Evolutionary conservation across 1,139 yeast genomes (phyloP), one percentile per base, ranked within the genome.

Genomic region (Oligophagozyma castellii): DNA sequence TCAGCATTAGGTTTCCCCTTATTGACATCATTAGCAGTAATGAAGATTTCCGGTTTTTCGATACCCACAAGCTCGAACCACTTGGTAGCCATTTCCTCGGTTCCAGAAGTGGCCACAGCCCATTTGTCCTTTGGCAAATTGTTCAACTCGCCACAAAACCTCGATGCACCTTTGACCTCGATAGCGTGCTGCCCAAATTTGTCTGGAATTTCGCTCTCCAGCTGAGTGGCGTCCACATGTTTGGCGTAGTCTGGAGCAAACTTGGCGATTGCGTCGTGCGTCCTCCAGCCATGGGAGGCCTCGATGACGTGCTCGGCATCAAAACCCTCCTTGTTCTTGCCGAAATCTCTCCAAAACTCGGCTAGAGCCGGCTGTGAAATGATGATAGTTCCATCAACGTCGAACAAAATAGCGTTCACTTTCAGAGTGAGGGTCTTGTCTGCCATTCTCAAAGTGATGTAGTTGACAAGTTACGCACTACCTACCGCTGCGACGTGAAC

Each of bases 61-160:
- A 70, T 66, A 34, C 70, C 62, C 51, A 78, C 65, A 47, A 76
- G 65, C 47, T 67, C 65, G 50, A 80, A 71, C 92, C 93, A 81
- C 45, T 75, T 72, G 40, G 73, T 62, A 30, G 93, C 93, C 61
- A 80, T 66, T 25, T 71, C 76, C 42, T 65, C 62, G 34, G 89
- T 75, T 42, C 93, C 93, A 24, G 84, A 73, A 21, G 93, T 80
- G 36, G 80, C 93, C 48, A 80, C 78, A 36, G 84, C 86, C 84
- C 86, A 77, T 53, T 66, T 48, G 65, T 70, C 56, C 51, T 53
- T 53, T 31, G 56, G 60, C 27, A 49, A 32, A n/a, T 38, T 39
- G 37, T 55, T 48, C 42, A 55, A 35, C 40, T 53, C 40, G 40
- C 43, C 36, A 33, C 77, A 63, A 10, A 67, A 57, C 45, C 70